phyloP scores from a whole-genome alignment of 148 eudicot genomes.

The Rhododendron kiyosumense region DNA sequence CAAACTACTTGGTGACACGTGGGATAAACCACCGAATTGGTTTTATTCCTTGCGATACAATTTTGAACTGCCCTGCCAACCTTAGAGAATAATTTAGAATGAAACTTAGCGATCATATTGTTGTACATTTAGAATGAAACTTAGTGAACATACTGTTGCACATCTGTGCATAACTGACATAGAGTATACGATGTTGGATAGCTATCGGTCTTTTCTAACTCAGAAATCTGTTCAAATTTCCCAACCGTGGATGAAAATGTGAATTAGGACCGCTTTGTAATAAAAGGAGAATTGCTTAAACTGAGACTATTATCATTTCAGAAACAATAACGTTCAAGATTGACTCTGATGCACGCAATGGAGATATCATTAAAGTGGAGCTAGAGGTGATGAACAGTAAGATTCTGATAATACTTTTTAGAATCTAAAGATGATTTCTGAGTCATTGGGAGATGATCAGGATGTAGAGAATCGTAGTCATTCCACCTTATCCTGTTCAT shows the following conservation, averaged over 20 bases:
- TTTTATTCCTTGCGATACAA: background rate
- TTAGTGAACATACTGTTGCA: background rate
- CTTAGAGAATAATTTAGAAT: background rate
- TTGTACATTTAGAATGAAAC: background rate
- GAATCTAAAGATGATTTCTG: too few species aligned
- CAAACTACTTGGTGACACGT: background rate
- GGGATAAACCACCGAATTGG: background rate
- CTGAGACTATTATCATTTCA: background rate
- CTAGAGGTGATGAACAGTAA: background rate
- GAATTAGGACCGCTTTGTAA: background rate
- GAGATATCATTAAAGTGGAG: background rate
- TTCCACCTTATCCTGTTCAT: too few species aligned
- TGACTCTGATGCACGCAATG: background rate
- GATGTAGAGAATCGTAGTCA: too few species aligned
- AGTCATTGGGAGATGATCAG: too few species aligned
- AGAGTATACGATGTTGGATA: background rate
- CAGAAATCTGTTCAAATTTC: background rate
- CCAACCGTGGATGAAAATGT: background rate
- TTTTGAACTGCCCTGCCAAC: background rate
- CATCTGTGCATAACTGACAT: background rate
- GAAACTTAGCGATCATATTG: background rate
- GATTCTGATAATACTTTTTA: too few species aligned
- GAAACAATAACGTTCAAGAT: background rate
- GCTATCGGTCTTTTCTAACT: background rate
- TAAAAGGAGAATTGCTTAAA: background rate